Evolutionary conservation across 306 rosid species (phyloP).

Genomic region (Trifolium dubium): DNA sequence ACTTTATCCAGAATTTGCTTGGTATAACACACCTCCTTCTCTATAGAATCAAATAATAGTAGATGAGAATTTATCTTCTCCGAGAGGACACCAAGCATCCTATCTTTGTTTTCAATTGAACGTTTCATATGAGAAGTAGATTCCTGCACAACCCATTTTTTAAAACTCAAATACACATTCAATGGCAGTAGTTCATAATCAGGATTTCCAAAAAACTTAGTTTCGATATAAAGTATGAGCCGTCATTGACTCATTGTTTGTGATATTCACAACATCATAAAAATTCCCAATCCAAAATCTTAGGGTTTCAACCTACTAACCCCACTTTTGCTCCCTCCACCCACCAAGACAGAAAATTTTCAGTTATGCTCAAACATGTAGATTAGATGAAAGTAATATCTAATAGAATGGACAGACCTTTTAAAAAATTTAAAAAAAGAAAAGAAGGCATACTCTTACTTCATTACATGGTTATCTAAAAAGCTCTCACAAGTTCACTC

Average conservation of each 20-base stretch:
- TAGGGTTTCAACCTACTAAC: slow-evolving; percentile 14
- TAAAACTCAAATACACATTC: not conserved
- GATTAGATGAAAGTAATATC: not conserved
- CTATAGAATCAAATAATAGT: slow-evolving; percentile 69
- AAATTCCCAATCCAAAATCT: slow-evolving; percentile 19
- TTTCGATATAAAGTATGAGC: not conserved
- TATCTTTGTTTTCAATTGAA: slow-evolving; percentile 58
- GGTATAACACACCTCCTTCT: slow-evolving; percentile 65
- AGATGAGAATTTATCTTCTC: slow-evolving; percentile 74
- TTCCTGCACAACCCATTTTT: slow-evolving; percentile 56
- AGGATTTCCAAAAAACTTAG: slow-evolving; percentile 4
- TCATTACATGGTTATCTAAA: not conserved
- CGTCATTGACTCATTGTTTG: not conserved
- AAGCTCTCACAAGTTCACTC: not conserved
- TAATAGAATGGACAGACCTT: not conserved
- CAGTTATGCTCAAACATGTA: slow-evolving; percentile 26
- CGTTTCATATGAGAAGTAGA: slow-evolving; percentile 65
- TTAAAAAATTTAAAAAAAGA: not conserved
- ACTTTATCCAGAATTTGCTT: slow-evolving; percentile 65
- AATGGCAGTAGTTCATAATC: slow-evolving; percentile 17
- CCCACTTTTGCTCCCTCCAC: not conserved
- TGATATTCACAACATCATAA: slow-evolving; percentile 7
- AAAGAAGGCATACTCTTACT: not conserved
- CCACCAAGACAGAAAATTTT: slow-evolving; percentile 13
- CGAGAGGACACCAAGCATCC: slow-evolving; percentile 62